Evolutionary conservation across 768 basidiomycete genomes (phyloP), one percentile per base, ranked within the genome.

Genomic region (Auriscalpium microsporum): DNA sequence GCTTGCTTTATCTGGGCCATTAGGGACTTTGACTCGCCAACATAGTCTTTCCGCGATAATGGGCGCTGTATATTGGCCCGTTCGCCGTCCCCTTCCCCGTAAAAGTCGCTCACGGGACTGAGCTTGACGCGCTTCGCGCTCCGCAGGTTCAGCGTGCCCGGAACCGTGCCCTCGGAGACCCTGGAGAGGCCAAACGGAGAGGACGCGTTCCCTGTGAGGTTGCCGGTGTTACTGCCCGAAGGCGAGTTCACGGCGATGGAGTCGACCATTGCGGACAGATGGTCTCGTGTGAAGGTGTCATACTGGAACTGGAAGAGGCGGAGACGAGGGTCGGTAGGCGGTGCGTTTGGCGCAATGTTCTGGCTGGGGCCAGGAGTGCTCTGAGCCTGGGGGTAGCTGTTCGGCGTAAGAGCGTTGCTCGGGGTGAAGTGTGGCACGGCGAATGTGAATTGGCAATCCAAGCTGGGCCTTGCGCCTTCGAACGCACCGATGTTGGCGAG

Each of bases 211-310:
- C 68, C 73, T 1, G 63, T 64, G 37, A 69, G 72, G n/a, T 76
- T 72, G 23, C 58, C 56, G 1, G 73, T 75, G 52, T 77, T 79
- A 21, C 74, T 72, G 9, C 68, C 81, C 33, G 87, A 85, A 0
- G 82, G 81, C 0, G 84, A 82, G 59, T 87, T 84, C 42, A 87
- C 73, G n/a, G 91, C 93, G 57, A 97, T 94, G 2, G 92, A 90
- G 62, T 96, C 94, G 2, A 95, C 93, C 71, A 98, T 81, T 0
- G 90, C 92, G 2, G 91, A 92, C 45, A 98, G 81, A 66, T 96
- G 92, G 19, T 95, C 90, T 45, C 93, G 82, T 1, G 95, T 99
- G 65, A 90, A 94, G 0, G 95, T 97, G 68, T 99, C 95, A 65
- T 97, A 98, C 60, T 92, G 85, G 51, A 94, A 89, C 65, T 93